Evolutionary conservation across 1,284 basidiomycete genomes (phyloP), one percentile per base, ranked within the genome.

Genomic region (Cutaneotrichosporon daszewskae): DNA sequence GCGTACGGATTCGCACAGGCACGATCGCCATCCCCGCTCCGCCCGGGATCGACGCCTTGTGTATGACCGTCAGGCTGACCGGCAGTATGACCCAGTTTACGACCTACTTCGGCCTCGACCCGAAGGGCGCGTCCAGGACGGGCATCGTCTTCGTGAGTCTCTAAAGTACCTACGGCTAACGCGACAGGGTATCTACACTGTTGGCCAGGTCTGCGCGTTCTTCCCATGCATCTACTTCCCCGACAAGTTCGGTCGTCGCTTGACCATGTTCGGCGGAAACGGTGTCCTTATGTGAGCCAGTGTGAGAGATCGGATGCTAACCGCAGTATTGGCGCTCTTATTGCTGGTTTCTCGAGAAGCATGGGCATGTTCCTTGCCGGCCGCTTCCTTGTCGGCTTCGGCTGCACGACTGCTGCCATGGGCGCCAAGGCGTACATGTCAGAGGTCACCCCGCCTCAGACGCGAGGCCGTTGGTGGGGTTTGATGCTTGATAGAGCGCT

Each of bases 211-310:
- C 14, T 39, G 46, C 39, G 75, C 74, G 32, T 75, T 74, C 39
- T 58, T 58, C 32, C 38, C 36, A 12, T 37, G 41, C 39, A 32
- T 33, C 4, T 75, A 72, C 55, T 56, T 79, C 12, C 76, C 77
- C 9, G 78, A 79, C 60, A 69, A 60, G 47, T 73, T 78, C 49
- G 78, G 79, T 1, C 74, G 78, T 38, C 72, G 77, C 19, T 74
- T 73, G 54, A 71, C 74, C 10, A 79, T 79, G 78, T 75, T 76
- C 50, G 64, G 73, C 36, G 77, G 74, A 11, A 79, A 78, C 50
- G 38, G 66, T 6, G 57, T 77, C 35, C 55, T 79, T 23, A 68
- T 77, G 76, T 76, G 50, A 43, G 74, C 10, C 12, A 23, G 4
- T 6, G 13, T 16, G 26, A n/a, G 6, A 18, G 13, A 22, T 17